Evolutionary conservation across 1,139 yeast species (phyloP).

Genomic region (Wickerhamiella infanticola): DNA sequence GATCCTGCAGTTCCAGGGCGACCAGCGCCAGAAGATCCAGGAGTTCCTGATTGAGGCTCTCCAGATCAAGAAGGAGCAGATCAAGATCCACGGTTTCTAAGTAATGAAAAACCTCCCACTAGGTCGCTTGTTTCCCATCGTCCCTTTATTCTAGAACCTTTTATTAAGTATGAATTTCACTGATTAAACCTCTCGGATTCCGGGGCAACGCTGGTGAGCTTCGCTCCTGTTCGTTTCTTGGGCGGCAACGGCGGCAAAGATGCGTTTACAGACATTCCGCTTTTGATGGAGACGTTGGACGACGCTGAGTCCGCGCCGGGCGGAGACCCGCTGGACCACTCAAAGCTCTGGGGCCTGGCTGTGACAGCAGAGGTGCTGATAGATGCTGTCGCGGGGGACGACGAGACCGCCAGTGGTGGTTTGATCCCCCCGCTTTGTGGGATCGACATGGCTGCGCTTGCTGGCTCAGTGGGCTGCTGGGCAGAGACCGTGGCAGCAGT

Average conservation of each 20-base stretch:
- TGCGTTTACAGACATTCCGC: not conserved
- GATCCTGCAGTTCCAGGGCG: slow-evolving; percentile 96
- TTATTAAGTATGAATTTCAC: not conserved
- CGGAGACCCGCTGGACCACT: not conserved
- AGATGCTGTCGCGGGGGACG: not conserved
- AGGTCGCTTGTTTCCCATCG: not conserved
- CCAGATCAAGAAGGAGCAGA: slow-evolving; percentile 86
- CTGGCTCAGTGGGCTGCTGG: too few relatives aligned
- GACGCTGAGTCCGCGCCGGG: not conserved
- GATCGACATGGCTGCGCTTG: too few relatives aligned
- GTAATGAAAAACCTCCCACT: not conserved
- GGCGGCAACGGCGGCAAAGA: slow-evolving; percentile 1
- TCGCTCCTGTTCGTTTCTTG: not conserved
- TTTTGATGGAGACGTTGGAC: not conserved
- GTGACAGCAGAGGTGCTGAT: not conserved
- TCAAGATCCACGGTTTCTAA: slow-evolving; percentile 95
- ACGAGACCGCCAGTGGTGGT: not conserved
- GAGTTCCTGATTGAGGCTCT: slow-evolving; percentile 82
- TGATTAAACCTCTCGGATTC: not conserved
- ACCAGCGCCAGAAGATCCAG: slow-evolving; percentile 92
- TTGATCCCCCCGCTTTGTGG: too few relatives aligned
- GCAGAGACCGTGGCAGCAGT: too few relatives aligned
- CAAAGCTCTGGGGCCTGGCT: not conserved
- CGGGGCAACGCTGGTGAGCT: not conserved
- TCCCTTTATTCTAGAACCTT: not conserved